Evolutionary conservation across 1,284 basidiomycete genomes (phyloP).

Genomic region (Cutaneotrichosporon sp.): DNA sequence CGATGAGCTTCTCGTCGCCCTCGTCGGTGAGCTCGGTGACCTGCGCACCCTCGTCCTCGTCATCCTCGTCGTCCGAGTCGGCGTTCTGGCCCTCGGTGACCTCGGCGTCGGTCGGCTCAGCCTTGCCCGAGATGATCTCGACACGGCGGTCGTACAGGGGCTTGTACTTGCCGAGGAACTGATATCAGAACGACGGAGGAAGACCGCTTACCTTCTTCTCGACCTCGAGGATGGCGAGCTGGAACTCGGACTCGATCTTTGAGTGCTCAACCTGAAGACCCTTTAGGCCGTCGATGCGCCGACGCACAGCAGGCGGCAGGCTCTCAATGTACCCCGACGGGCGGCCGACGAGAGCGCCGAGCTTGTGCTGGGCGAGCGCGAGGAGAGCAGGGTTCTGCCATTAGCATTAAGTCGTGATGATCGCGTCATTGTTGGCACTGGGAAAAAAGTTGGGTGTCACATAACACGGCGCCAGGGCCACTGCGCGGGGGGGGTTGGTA

Average conservation of each 20-base stretch:
- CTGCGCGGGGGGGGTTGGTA: background rate
- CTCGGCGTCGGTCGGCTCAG: slow-evolving; percentile 75
- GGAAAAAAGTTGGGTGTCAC: background rate
- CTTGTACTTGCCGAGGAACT: slow-evolving; percentile 82
- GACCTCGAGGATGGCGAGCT: slow-evolving; percentile 91
- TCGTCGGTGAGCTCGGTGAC: slow-evolving; percentile 49
- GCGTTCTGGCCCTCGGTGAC: slow-evolving; percentile 72
- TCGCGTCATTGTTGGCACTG: background rate
- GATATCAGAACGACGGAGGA: background rate
- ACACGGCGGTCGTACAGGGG: slow-evolving; percentile 86
- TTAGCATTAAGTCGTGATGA: background rate
- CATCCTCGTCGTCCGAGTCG: slow-evolving; percentile 59
- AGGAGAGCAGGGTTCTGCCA: slow-evolving; percentile 58
- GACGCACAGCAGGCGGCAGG: slow-evolving; percentile 77
- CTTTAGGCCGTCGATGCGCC: slow-evolving; percentile 87
- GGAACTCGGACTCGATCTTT: slow-evolving; percentile 92
- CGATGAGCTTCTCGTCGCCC: slow-evolving; percentile 56
- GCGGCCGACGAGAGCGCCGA: slow-evolving; percentile 69
- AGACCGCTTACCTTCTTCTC: slow-evolving; percentile 78
- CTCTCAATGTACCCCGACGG: slow-evolving; percentile 84
- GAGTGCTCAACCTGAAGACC: slow-evolving; percentile 91
- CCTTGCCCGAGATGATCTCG: slow-evolving; percentile 76
- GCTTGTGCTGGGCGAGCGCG: slow-evolving; percentile 63
- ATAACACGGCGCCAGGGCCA: background rate
- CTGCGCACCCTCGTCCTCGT: slow-evolving; percentile 53